phyloP scores from a whole-genome alignment of 2,329 filamentous ascomycete genomes.

The Cryphonectria carpinicola region DNA sequence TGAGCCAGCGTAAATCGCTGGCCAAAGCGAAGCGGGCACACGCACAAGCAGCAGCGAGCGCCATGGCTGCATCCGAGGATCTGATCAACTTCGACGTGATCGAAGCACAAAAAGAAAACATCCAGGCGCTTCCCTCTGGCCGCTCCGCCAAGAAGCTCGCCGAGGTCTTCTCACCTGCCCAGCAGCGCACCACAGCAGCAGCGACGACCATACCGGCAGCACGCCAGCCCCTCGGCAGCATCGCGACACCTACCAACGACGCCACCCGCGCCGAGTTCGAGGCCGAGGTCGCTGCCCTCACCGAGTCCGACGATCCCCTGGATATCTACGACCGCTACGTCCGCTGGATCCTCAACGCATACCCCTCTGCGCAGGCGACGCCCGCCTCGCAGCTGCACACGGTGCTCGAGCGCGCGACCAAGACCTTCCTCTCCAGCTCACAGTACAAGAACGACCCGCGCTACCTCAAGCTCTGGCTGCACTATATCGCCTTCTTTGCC shows the following conservation, averaged over 20 bases:
- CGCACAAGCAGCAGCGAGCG: slow-evolving; percentile 30
- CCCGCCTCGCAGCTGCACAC: slow-evolving; percentile 87
- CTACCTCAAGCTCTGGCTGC: slow-evolving; percentile 91
- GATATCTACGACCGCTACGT: slow-evolving; percentile 97
- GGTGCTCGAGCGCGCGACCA: slow-evolving; percentile 90
- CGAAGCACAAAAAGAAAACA: slow-evolving; percentile 97
- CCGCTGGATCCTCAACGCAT: slow-evolving; percentile 93
- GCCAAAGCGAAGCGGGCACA: slow-evolving; percentile 22
- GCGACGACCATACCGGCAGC: slow-evolving; percentile 26
- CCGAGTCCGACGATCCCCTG: slow-evolving; percentile 91
- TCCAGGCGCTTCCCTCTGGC: slow-evolving; percentile 85
- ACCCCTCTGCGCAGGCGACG: slow-evolving; percentile 91
- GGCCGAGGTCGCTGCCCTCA: slow-evolving; percentile 74
- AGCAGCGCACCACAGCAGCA: slow-evolving; percentile 36
- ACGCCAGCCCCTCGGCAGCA: slow-evolving; percentile 54
- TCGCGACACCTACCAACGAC: slow-evolving; percentile 72
- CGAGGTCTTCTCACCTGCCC: slow-evolving; percentile 73
- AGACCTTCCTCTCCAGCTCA: slow-evolving; percentile 78
- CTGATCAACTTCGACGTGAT: slow-evolving; percentile 85
- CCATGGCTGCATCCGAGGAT: slow-evolving; percentile 56
- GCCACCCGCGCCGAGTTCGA: slow-evolving; percentile 83
- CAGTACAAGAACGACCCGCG: slow-evolving; percentile 96
- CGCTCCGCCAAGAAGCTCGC: slow-evolving; percentile 88
- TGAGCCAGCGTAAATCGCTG: slow-evolving; percentile 23
- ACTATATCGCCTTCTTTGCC: slow-evolving; percentile 91